These are phyloP conservation scores for Petrea volubilis DNA, from an alignment of 257 asterid genomes.

Conservation along the genomic window DNA sequence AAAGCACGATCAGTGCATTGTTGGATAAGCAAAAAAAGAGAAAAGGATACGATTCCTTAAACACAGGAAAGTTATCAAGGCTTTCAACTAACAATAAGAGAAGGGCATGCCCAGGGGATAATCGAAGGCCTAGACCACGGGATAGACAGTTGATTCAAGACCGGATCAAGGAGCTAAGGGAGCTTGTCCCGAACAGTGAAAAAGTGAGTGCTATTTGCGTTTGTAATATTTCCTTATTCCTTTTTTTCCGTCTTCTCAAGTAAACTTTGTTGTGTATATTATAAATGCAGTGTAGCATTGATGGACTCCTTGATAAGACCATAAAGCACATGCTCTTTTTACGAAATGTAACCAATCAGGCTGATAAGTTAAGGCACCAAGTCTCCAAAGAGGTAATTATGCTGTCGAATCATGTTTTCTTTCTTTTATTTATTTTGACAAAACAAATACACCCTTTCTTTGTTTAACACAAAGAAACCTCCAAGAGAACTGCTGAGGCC, in stretches of 20 bases:
- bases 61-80: constrained; percentile 36
- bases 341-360: constrained; percentile 60
- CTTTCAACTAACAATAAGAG: constrained; percentile 46
- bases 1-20: constrained; percentile 39
- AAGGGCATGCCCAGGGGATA: constrained; percentile 46
- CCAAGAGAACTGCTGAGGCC: neutral
- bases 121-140: constrained; percentile 72
- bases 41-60: constrained; percentile 34
- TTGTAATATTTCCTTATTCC: neutral
- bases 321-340: constrained; percentile 87
- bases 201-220: constrained; percentile 47
- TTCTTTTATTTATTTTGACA: neutral
- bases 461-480: neutral
- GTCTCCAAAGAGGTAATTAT: constrained; percentile 50
- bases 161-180: constrained; percentile 82
- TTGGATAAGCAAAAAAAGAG: constrained; percentile 40
- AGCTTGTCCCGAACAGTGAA: constrained; percentile 82
- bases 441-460: neutral
- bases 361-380: constrained; percentile 65
- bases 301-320: constrained; percentile 87
- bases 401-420: neutral
- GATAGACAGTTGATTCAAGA: constrained; percentile 96
- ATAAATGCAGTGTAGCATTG: constrained; percentile 87
- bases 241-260: constrained; percentile 13
- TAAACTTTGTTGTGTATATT: constrained; percentile 18